Conservation (phyloP, 2,329 filamentous ascomycete species). For the Penicillium sp. region DNA sequence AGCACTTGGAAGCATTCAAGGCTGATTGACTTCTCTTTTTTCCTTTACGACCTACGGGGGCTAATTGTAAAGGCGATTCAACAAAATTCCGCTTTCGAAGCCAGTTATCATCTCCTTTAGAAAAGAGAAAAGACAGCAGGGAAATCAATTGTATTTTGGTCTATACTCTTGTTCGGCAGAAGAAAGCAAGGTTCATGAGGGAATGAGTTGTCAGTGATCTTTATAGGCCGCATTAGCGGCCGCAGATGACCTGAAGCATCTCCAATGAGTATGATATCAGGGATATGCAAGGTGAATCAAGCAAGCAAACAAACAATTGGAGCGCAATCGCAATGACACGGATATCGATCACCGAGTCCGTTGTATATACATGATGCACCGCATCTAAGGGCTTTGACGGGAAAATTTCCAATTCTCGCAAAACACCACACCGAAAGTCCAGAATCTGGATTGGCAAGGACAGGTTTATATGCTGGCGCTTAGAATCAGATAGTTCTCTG, state of each 20-base stretch:
- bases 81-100: no score
- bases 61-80: no score
- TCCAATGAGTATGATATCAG: background rate
- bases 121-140: background rate
- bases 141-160: background rate
- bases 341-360: background rate
- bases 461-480: background rate
- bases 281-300: background rate
- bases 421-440: background rate
- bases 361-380: constrained; percentile 19
- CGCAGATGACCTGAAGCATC: background rate
- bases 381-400: constrained; percentile 7
- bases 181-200: background rate
- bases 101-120: background rate
- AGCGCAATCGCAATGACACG: background rate
- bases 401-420: background rate
- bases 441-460: background rate
- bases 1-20: background rate
- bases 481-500: constrained; percentile 26
- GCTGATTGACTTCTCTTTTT: background rate
- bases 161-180: background rate
- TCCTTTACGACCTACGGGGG: background rate
- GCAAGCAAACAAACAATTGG: background rate
- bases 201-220: background rate
- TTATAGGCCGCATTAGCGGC: background rate